phyloP scores from a whole-genome alignment of 202 grass and related monocot species.

The Miscanthus sacchariflorus region DNA sequence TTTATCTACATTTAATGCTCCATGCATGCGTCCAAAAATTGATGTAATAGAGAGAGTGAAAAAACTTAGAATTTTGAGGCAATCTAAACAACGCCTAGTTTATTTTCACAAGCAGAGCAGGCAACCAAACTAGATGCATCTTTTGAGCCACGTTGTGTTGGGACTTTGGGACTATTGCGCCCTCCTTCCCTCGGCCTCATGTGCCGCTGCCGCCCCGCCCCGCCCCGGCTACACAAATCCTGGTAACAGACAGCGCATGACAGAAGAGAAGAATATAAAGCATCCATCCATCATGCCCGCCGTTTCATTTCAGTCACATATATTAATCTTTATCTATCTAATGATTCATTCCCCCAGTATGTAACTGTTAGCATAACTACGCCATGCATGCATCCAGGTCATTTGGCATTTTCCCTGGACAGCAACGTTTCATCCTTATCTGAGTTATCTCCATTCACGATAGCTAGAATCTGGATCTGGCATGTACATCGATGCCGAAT shows the following conservation, averaged over 20 bases:
- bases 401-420: background rate
- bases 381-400: background rate
- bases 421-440: background rate
- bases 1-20: too few species aligned
- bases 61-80: too few species aligned
- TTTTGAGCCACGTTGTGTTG: conserved; percentile 42
- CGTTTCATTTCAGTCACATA: background rate
- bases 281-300: background rate
- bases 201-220: background rate
- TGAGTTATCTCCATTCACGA: too few species aligned
- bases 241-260: conserved; percentile 30
- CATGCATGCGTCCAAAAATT: too few species aligned
- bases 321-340: background rate
- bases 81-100: too few species aligned
- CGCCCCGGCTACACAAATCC: background rate
- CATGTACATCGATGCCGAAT: conserved; percentile 36
- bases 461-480: conserved; percentile 36
- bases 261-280: conserved; percentile 23
- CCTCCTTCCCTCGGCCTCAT: background rate
- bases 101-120: too few species aligned
- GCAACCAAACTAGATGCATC: too few species aligned
- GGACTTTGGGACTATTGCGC: background rate
- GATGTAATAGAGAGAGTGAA: too few species aligned
- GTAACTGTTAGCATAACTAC: background rate
- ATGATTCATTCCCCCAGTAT: background rate